Conservation (phyloP, 1,284 basidiomycete species). For the Boletus smithii region DNA sequence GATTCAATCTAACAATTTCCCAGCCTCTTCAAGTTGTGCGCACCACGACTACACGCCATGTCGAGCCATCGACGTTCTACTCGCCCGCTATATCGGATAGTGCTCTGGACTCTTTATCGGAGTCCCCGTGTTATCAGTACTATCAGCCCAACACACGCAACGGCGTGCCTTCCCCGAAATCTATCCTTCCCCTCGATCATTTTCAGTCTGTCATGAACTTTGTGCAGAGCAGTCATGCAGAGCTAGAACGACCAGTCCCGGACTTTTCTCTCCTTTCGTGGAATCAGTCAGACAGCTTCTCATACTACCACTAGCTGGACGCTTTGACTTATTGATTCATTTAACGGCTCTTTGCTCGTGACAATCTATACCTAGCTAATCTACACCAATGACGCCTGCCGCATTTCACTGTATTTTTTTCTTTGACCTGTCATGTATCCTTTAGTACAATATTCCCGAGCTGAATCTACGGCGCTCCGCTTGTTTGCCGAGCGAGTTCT, state of each 20-base stretch:
- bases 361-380: conserved; percentile 20
- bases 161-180: too few relatives aligned
- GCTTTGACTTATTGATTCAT: conserved; percentile 31
- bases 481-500: conserved; percentile 34
- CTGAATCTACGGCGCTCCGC: too few relatives aligned
- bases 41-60: not conserved
- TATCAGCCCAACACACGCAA: conserved; percentile 8
- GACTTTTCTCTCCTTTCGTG: conserved; percentile 23
- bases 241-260: conserved; percentile 6
- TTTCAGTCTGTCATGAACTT: conserved; percentile 16
- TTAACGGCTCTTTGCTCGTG: conserved; percentile 15
- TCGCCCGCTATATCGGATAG: not conserved
- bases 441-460: conserved; percentile 7
- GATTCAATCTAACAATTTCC: conserved; percentile 2
- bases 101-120: conserved; percentile 6
- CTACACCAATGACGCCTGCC: not conserved
- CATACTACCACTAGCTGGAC: conserved; percentile 22
- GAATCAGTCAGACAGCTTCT: conserved; percentile 23
- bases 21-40: conserved; percentile 8
- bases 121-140: conserved; percentile 1
- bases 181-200: conserved; percentile 2
- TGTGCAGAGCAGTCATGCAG: conserved; percentile 3
- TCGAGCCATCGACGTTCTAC: conserved; percentile 3
- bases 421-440: conserved; percentile 18
- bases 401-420: conserved; percentile 24